Evolutionary conservation across 1,139 yeast species (phyloP), one percentile per base, ranked within the genome.

Genomic region (Keqinozyma sinolaborantium): DNA sequence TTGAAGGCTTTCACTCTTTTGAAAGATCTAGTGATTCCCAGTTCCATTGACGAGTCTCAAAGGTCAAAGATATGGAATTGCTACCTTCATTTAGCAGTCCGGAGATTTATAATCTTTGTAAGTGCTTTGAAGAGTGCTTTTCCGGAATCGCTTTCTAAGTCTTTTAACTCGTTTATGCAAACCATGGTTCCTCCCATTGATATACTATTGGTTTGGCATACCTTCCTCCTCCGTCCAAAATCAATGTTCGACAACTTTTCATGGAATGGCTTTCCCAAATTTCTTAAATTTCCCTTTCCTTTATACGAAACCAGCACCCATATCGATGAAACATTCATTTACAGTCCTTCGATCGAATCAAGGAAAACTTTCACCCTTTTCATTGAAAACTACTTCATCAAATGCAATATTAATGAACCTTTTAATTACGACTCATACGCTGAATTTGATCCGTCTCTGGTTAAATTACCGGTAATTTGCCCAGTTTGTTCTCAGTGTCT

Each of bases 161-260:
- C 21, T 18, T 18, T 18, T 10, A 18, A 18, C 21, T 10, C 12
- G 10, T 18, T 18, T 10, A 18, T 23, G 25, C 14, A 6, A 7
- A 23, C 25, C 11, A 6, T n/a, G 7, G 30, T 56, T 23, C 65
- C 66, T 2, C 67, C 67, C 1, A 40, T 63, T 27, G 70, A 63
- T 37, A 55, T 65, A 4, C 32, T 64, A 7, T 51, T 65, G 60
- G 64, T 65, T 1, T 66, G 72, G 72, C 70, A 66, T 40, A 39
- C 50, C 23, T 50, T 49, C 30, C 28, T 41, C 12, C 32, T 44
- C 25, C 38, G 45, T 26, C 45, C 53, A 3, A 41, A 43, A 18
- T 39, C 56, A 0, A 55, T 44, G 32, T 53, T 58, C 34, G 67
- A 61, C 28, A 53, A 51, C 18, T 51, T 56, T 23, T 32, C 44